A percentile compares a stretch with the other conserved stretches of the same genome.
These are phyloP conservation scores for Plenodomus lindquistii DNA, from an alignment of 2,329 filamentous ascomycete genomes.

Conservation along the genomic window DNA sequence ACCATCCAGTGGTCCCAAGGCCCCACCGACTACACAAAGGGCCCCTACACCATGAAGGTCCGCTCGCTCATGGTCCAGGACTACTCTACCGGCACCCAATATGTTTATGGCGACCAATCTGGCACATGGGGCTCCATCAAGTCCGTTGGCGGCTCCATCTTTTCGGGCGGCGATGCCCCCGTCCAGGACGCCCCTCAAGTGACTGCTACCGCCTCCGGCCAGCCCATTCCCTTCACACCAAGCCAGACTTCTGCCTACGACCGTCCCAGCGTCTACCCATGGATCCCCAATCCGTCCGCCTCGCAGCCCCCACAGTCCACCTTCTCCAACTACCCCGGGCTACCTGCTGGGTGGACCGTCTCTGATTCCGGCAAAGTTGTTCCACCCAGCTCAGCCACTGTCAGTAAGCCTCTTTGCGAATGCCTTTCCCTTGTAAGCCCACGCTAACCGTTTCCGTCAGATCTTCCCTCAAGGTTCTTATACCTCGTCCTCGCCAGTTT, in stretches of 20 bases:
- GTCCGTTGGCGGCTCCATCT: slow-evolving; percentile 77
- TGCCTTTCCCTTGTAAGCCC: slow-evolving; percentile 1
- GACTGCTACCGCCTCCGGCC: slow-evolving; percentile 64
- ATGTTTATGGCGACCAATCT: slow-evolving; percentile 77
- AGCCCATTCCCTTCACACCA: slow-evolving; percentile 69
- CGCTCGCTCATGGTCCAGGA: slow-evolving; percentile 77
- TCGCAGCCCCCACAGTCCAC: slow-evolving; percentile 54
- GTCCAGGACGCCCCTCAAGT: slow-evolving; percentile 63
- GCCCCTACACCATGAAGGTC: slow-evolving; percentile 86
- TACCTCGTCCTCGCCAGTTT: slow-evolving; percentile 55
- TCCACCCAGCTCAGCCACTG: slow-evolving; percentile 68
- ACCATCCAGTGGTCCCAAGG: slow-evolving; percentile 92
- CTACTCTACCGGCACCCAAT: slow-evolving; percentile 88
- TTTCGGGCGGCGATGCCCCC: slow-evolving; percentile 59
- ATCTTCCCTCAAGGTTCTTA: slow-evolving; percentile 57
- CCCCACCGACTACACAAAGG: slow-evolving; percentile 77
- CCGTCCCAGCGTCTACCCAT: slow-evolving; percentile 56
- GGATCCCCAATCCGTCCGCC: slow-evolving; percentile 62
- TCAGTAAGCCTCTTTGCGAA: slow-evolving; percentile 59
- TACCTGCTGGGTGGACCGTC: slow-evolving; percentile 82
- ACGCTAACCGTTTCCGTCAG: slow-evolving; percentile 41
- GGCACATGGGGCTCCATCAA: slow-evolving; percentile 83
- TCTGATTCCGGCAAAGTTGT: slow-evolving; percentile 78
- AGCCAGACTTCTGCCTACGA: slow-evolving; percentile 61
- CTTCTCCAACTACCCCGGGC: slow-evolving; percentile 56